Conservation (phyloP, 1,284 basidiomycete genomes). For the Caloboletus inedulis region DNA sequence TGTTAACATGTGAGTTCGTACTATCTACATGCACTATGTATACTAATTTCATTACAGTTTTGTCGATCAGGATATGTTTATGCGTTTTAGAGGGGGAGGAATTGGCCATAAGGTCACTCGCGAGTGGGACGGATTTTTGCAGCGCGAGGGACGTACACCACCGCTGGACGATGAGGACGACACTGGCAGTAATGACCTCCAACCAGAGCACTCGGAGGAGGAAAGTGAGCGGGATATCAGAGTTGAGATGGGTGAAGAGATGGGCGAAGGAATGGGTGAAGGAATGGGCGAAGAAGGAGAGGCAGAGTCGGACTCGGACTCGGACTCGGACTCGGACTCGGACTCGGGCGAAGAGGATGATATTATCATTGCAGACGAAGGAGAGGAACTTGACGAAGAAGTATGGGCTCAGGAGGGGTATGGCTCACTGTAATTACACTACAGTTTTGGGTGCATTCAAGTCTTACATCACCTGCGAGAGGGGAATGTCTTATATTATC, state of each 20-base stretch:
- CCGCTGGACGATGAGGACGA: background rate
- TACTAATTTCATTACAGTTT: background rate
- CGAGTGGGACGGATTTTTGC: background rate
- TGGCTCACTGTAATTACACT: background rate
- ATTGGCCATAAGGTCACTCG: background rate
- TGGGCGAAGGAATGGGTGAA: too few species aligned
- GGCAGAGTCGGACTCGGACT: too few species aligned
- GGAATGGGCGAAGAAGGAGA: too few species aligned
- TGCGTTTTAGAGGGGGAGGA: background rate
- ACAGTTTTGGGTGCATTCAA: background rate
- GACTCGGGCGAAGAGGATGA: background rate
- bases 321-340: too few species aligned
- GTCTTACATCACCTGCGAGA: background rate
- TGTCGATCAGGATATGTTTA: background rate
- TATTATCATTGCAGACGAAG: background rate
- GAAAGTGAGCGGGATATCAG: background rate
- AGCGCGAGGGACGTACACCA: background rate
- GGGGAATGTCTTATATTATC: background rate
- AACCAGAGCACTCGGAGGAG: background rate
- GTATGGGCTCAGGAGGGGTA: background rate
- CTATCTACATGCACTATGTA: background rate
- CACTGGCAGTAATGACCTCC: accelerated
- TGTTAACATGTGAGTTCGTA: background rate
- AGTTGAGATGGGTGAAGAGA: background rate
- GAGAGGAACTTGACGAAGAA: background rate